Conservation (phyloP, 257 asterid species). For the Fraxinus anomala region DNA sequence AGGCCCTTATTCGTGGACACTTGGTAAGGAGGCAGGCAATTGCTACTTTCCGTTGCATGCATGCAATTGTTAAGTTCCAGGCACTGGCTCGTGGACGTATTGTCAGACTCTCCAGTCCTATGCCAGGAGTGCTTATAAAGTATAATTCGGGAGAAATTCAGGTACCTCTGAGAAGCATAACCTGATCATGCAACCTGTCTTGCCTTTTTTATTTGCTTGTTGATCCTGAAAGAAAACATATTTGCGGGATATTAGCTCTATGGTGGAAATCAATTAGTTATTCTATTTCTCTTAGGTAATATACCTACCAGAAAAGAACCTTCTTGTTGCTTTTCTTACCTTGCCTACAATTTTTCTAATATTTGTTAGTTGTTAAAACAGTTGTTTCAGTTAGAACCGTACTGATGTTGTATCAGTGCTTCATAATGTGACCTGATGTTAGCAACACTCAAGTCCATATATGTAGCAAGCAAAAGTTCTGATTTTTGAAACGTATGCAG, state of each 20-base stretch:
- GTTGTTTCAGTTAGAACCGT: background rate
- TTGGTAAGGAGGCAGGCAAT: constrained; percentile 61
- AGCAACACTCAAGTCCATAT: background rate
- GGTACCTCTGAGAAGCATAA: background rate
- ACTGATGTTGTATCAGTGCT: background rate
- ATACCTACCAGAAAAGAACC: background rate
- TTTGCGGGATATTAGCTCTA: background rate
- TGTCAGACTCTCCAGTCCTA: constrained; percentile 28
- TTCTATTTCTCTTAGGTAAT: background rate
- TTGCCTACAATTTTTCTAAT: background rate
- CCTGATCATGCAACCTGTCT: background rate
- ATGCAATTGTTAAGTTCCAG: constrained; percentile 51
- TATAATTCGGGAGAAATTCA: constrained; percentile 18
- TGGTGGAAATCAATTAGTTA: background rate
- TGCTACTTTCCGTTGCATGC: constrained; percentile 47
- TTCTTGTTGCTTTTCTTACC: background rate
- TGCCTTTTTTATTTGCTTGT: background rate
- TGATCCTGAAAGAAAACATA: background rate
- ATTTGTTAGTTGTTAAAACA: background rate
- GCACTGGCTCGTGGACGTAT: constrained; percentile 48
- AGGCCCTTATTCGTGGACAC: constrained; percentile 51
- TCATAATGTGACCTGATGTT: background rate
- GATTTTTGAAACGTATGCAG: background rate
- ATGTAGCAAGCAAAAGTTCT: background rate
- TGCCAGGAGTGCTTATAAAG: constrained; percentile 14